Percentiles rank a stretch among this genome's conserved stretches.
Conservation (phyloP, 192 early-diverging fungal genomes). For the Coemansia sp. region DNA sequence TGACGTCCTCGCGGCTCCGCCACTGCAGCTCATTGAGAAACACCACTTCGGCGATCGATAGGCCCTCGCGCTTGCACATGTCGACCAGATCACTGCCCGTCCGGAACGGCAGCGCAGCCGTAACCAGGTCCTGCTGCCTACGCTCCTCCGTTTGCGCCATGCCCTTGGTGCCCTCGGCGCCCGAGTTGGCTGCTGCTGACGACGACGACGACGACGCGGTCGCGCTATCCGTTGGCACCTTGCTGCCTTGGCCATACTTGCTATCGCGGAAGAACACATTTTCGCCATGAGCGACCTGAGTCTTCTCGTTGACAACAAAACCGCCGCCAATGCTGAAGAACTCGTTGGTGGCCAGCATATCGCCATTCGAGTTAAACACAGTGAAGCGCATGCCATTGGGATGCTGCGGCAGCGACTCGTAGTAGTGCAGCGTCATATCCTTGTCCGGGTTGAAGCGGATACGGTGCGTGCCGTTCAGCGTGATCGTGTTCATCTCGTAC, state of each 20-base stretch:
- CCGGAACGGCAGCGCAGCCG: constrained; percentile 77
- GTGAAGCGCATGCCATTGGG: constrained; percentile 96
- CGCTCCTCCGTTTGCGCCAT: constrained; percentile 55
- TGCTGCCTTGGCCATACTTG: constrained; percentile 14
- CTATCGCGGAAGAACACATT: constrained; percentile 57
- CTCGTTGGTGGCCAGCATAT: constrained; percentile 89
- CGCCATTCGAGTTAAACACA: constrained; percentile 71
- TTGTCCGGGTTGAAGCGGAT: constrained; percentile 80
- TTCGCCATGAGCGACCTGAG: constrained; percentile 69
- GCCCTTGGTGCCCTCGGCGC: constrained; percentile 27
- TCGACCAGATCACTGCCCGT: constrained; percentile 72
- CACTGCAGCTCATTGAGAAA: constrained; percentile 91
- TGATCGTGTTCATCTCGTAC: constrained; percentile 62
- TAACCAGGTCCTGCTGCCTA: constrained; percentile 64
- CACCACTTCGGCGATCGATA: constrained; percentile 94
- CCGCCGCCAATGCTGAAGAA: constrained; percentile 96
- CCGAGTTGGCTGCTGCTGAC: not conserved
- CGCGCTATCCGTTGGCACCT: not conserved
- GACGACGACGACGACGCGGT: not conserved
- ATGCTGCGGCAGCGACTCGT: constrained; percentile 83
- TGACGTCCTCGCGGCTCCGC: constrained; percentile 76
- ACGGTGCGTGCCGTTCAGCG: constrained; percentile 64
- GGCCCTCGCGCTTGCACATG: constrained; percentile 72
- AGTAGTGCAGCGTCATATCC: constrained; percentile 85
- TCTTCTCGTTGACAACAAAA: constrained; percentile 90